Evolutionary conservation across 257 asterid genomes (phyloP).

Genomic region (Ballota nigra): DNA sequence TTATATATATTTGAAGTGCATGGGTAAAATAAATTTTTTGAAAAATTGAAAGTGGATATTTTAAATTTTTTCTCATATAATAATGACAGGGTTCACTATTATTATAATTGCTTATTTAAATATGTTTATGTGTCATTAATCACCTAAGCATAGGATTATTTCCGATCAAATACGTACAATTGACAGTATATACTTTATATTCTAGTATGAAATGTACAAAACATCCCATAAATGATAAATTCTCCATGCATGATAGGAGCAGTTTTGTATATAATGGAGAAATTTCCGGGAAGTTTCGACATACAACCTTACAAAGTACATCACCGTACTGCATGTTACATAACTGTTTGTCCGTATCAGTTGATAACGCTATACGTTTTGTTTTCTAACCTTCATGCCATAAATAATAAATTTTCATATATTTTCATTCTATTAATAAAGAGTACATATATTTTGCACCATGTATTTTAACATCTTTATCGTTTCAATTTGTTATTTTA

Average conservation of each 20-base stretch:
- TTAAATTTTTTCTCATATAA: too few relatives aligned
- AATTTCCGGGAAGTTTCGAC: slow-evolving; percentile 1
- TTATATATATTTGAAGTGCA: too few relatives aligned
- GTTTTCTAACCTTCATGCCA: not conserved
- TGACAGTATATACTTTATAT: not conserved
- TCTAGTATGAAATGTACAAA: not conserved
- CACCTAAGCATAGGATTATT: too few relatives aligned
- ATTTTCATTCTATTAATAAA: not conserved
- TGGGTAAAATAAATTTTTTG: too few relatives aligned
- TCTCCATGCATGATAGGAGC: not conserved
- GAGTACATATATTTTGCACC: too few relatives aligned
- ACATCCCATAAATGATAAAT: not conserved
- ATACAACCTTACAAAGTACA: not conserved
- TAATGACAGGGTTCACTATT: too few relatives aligned
- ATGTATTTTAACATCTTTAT: too few relatives aligned
- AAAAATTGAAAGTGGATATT: too few relatives aligned
- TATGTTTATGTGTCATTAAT: too few relatives aligned
- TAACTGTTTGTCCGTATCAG: not conserved
- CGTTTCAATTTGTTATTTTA: too few relatives aligned
- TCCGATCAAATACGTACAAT: too few relatives aligned
- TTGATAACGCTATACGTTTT: not conserved
- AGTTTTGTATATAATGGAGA: not conserved
- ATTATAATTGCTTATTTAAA: too few relatives aligned
- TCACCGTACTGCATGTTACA: not conserved
- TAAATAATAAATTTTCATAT: not conserved